Percentiles rank a stretch among this genome's conserved stretches.
Conservation (phyloP, 768 basidiomycete species). For the Nidularia sp. region DNA sequence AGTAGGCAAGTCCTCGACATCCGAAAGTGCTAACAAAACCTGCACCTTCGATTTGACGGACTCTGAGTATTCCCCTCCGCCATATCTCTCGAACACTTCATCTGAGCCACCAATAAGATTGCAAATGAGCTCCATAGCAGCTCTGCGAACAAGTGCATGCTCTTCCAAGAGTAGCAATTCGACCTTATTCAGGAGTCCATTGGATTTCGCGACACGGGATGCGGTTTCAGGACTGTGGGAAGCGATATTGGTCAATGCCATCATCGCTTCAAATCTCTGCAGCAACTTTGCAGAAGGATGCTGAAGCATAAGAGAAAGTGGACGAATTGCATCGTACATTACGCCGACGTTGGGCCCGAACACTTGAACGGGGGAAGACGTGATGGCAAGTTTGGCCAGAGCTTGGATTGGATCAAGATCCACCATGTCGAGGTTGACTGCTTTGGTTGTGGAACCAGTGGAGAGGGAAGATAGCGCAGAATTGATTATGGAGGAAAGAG, state of each 20-base stretch:
- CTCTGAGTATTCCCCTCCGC: constrained; percentile 33
- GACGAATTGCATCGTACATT: constrained; percentile 79
- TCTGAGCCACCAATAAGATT: constrained; percentile 84
- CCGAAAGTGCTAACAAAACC: constrained; percentile 78
- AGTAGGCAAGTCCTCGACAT: constrained; percentile 82
- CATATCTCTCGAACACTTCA: constrained; percentile 70
- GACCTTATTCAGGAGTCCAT: constrained; percentile 58
- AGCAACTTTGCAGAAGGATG: constrained; percentile 67
- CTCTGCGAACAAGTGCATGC: constrained; percentile 76
- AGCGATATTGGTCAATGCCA: constrained; percentile 95
- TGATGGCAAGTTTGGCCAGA: constrained; percentile 89
- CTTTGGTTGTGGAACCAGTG: constrained; percentile 14
- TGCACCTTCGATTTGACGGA: constrained; percentile 66
- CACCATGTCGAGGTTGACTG: constrained; percentile 30
- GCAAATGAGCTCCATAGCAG: constrained; percentile 88
- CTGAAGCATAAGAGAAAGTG: constrained; percentile 70
- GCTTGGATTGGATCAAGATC: constrained; percentile 77
- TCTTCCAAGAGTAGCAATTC: constrained; percentile 81
- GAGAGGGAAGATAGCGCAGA: constrained; percentile 30
- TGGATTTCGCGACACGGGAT: constrained; percentile 57
- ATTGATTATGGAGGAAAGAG: constrained; percentile 54
- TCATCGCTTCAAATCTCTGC: constrained; percentile 88
- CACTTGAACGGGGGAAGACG: constrained; percentile 83
- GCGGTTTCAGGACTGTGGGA: constrained; percentile 69
- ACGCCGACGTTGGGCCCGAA: constrained; percentile 83